Evolutionary conservation across 768 basidiomycete species (phyloP).

Genomic region (Suillus weaverae): DNA sequence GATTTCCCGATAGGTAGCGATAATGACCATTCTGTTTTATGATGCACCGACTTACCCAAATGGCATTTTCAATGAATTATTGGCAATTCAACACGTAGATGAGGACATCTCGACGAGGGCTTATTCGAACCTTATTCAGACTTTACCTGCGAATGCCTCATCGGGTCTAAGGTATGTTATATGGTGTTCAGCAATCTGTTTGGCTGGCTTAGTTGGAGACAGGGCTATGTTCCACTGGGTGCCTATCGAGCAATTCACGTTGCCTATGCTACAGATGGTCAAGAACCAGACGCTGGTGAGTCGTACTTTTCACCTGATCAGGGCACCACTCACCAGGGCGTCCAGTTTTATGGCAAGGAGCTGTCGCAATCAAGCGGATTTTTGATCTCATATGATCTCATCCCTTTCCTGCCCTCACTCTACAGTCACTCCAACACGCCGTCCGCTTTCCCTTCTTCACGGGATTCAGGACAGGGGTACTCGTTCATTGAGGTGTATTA

Average conservation of each 20-base stretch:
- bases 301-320: not conserved
- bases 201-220: not conserved
- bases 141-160: slow-evolving; percentile 7
- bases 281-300: not conserved
- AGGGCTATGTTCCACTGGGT: not conserved
- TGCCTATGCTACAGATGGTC: not conserved
- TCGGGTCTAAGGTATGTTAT: slow-evolving; percentile 1
- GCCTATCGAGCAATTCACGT: not conserved
- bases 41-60: slow-evolving; percentile 38
- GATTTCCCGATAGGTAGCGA: slow-evolving; percentile 13
- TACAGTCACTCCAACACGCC: slow-evolving; percentile 38
- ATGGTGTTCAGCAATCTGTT: not conserved
- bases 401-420: slow-evolving; percentile 49
- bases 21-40: slow-evolving; percentile 52
- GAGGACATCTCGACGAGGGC: slow-evolving; percentile 7
- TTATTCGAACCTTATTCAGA: not conserved
- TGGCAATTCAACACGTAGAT: slow-evolving; percentile 2
- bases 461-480: slow-evolving; percentile 29
- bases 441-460: slow-evolving; percentile 50
- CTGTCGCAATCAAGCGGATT: not conserved
- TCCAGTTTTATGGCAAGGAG: slow-evolving; percentile 15
- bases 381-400: slow-evolving; percentile 32
- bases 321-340: not conserved
- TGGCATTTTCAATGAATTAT: slow-evolving; percentile 5
- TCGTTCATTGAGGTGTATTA: slow-evolving; percentile 49